Base-by-base conservation (phyloP, 176 grass and related monocot genomes). In the Avena atlantica region DNA sequence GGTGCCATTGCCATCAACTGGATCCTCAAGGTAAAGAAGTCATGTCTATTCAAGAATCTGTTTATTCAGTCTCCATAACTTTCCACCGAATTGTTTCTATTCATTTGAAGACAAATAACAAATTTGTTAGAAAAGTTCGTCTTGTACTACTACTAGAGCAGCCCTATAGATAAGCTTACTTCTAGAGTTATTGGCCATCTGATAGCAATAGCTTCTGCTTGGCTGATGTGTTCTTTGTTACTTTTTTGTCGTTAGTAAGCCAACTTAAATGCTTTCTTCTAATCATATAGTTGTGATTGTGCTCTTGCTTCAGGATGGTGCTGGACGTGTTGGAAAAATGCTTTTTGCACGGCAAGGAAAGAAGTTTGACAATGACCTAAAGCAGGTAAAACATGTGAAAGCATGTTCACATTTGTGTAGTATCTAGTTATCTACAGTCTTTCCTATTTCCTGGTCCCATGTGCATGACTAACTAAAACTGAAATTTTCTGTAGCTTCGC, bases 1-100 rank as follows among this genome's bases (percentile, higher is more conserved):
- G 97, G 97, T 87, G 97, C 97, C 67, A 87, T 96, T 94, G 97
- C 97, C 56, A 99, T 99, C 89, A 99, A 99, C 68, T 99, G 97
- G 97, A 99, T 99, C 87, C 97, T 99, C 29, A 99, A 99, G 94
- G 97, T 99, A 93, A 83, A 83, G n/a, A 79, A 45, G 72, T 78
- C 24, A 72, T 87, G 37, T 12, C 19, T 84, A 10, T 65, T 55
- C 11, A 58, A 57, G 72, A 69, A 62, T 40, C 12, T 68, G 40
- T 71, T 48, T 17, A 13, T 81, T 60, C 51, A 1, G 20, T 76
- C 4, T 64, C 23, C 45, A 27, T 53, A 21, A 49, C 36, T 81
- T 29, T 23, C 3, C 13, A 5, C 45, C 63, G 3, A 74, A 69
- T 89, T 42, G 69, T 27, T 70, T 17, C 2, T 44, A 66, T 10